These are phyloP conservation scores for Aspergillus viridinutans DNA, from an alignment of 2,329 filamentous ascomycete genomes.

Conservation along the genomic window DNA sequence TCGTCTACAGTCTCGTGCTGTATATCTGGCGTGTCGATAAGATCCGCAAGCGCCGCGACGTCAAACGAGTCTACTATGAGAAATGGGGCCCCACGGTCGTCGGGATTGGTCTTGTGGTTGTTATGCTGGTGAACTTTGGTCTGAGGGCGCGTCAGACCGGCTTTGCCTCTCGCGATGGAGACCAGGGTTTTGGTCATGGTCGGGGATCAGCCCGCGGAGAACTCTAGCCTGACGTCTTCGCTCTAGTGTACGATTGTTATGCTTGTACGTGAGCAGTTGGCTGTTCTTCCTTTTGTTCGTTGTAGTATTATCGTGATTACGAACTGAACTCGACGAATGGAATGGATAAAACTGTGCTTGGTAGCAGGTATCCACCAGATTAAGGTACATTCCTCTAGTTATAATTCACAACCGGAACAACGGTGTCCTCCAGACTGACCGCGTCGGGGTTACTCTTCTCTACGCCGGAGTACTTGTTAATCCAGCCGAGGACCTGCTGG, in stretches of 20 bases:
- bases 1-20: slow-evolving; percentile 78
- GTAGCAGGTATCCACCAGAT: not conserved
- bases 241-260: not conserved
- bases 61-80: slow-evolving; percentile 75
- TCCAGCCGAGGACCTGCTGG: slow-evolving; percentile 71
- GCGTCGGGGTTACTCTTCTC: slow-evolving; percentile 24
- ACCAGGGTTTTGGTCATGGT: not conserved
- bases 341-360: not conserved
- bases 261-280: not conserved
- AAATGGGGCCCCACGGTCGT: slow-evolving; percentile 76
- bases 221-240: slow-evolving; percentile 4
- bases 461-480: slow-evolving; percentile 50
- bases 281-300: not conserved
- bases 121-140: slow-evolving; percentile 74
- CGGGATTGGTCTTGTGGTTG: slow-evolving; percentile 67
- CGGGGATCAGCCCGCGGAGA: slow-evolving; percentile 4
- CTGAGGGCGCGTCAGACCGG: slow-evolving; percentile 62
- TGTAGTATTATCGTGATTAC: not conserved
- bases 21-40: slow-evolving; percentile 86
- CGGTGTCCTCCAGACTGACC: slow-evolving; percentile 31
- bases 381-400: slow-evolving; percentile 10
- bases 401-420: slow-evolving; percentile 29
- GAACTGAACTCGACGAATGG: not conserved
- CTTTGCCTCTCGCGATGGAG: slow-evolving; percentile 19
- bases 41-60: slow-evolving; percentile 77